Base-by-base conservation (phyloP, 768 basidiomycete species). In the Pseudohyphozyma bogoriensis region DNA sequence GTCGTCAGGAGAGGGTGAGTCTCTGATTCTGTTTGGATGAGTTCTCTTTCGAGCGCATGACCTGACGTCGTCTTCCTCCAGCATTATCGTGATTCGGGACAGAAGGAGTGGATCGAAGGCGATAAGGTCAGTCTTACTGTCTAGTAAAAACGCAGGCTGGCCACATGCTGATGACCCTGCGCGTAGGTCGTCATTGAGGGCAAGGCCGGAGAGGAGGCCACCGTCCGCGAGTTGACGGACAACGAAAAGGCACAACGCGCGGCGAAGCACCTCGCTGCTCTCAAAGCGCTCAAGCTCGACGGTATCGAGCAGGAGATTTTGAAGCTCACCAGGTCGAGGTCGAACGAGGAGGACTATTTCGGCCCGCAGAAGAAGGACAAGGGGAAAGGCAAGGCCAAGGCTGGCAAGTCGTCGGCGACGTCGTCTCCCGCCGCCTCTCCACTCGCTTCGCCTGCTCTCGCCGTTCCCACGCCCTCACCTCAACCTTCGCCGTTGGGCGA, bases 181-280 rank as follows among this genome's bases (percentile, higher is more conserved):
- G 20, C 22, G n/a, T 28, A 22, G 26, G 24, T 44, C 57, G 58
- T 16, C 60, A 62, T 26, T 24, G 45, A 26, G 15, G 29, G 20
- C n/a, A 44, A 56, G 44, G 61, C 18, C 22, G 64, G 51, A 24
- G 60, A 44, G 52, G 47, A 56, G 51, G 29, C 47, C 2, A 49
- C 54, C 0, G 64, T 66, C 4, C 59, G 64, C 24, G 57, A 59
- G 12, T 9, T 66, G 18, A 62, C 57, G 2, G 36, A 57, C 16
- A 31, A 58, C 12, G 64, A 66, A 60, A 66, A 66, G 51, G 45
- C 39, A 0, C 51, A 50, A 4, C 55, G 49, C 13, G 64, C 64
- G n/a, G 61, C 62, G 44, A 55, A 55, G 29, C 64, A 66, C 22
- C 60, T 66, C 45, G 60, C 60, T n/a, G 64, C 64, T 1, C 58